Evolutionary conservation across 2,329 filamentous ascomycete species (phyloP), one percentile per base, ranked within the genome.

Genomic region (Pseudomassariella vexata): DNA sequence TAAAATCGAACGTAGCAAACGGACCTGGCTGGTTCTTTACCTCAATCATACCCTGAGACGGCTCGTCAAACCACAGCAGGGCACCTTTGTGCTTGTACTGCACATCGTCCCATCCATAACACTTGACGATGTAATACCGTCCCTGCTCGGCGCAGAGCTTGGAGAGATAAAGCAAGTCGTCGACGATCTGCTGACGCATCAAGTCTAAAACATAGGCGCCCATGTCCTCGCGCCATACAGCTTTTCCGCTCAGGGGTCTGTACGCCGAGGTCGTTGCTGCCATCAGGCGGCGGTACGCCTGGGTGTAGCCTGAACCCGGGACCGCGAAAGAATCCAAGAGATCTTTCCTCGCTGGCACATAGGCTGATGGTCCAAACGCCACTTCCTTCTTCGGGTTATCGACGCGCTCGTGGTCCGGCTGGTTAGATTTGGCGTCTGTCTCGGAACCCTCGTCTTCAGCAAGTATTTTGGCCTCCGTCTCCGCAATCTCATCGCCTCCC

Each of bases 221-320:
- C 75, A 82, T 82, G 41, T 79, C 73, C 5, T 55, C 24, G 19
- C 75, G 66, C 66, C 66, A 76, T 16, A 60, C 52, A 7, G 56
- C 52, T n/a, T 34, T 38, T 2, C 10, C 6, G 0, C 20, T 12
- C 17, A 49, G 12, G 10, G 8, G 11, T 5, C 16, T 31, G 25
- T 46, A 48, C 11, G 30, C 32, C 14, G 43, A 39, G 20, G 17
- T 42, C 5, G 34, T 32, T 5, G 30, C 34, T 17, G 31, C 34
- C 14, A 46, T 36, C 25, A 49, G 30, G 11, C 10, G 26, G 25
- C 15, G 21, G 24, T n/a, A 29, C 11, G 34, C 29, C 24, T 19
- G 37, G 11, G 27, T 35, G 17, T 49, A 47, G 1, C 39, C 35
- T 7, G 44, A 45, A 1, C 19, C 24, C 3, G 28, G 30, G 1